Evolutionary conservation across 495 filamentous ascomycete genomes (phyloP), one percentile per base, ranked within the genome.

Genomic region (Entonaema liquescens): DNA sequence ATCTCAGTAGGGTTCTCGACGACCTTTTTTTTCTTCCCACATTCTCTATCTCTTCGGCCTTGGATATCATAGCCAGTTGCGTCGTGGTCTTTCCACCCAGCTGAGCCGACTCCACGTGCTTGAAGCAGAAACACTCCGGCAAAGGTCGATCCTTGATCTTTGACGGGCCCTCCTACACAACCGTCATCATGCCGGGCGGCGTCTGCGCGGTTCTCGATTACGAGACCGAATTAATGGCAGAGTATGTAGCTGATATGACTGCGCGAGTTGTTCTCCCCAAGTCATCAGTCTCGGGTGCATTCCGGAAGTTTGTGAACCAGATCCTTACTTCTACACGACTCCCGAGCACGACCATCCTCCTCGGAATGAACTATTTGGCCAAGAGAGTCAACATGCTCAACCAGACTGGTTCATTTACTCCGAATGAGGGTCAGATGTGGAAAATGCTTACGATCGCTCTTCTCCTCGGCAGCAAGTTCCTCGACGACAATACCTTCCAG

Each of bases 401-500:
- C 36, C 80, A 83, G 17, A 76, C 79, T 26, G 87, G 87, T 13
- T 80, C 84, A 36, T 88, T 84, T 76, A 83, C 81, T 53, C 79
- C 88, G 15, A 85, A 85, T 68, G 90, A 90, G 76, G 90, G 89
- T 47, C 89, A 95, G 74, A 87, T 96, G 59, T 97, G 95, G 84
- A 90, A 93, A 57, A 92, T 98, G 88, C 86, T 98, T 59, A 98
- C 94, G 13, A 91, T 94, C 59, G 85, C 91, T 15, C 85, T 99
- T 33, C 83, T 99, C 42, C 86, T 99, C 33, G 95, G 94, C 57
- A 98, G 94, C 84, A 99, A 99, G 81, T 99, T 99, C 75, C 80
- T 98, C 60, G 95, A 99, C 76, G 95, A 99, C 80, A 98, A 98
- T 80, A 99, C 95, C 15, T 99, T 98, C 80, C 94, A 98, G 84